Base-by-base conservation (phyloP, 768 basidiomycete species). In the Cytidiella melzeri region DNA sequence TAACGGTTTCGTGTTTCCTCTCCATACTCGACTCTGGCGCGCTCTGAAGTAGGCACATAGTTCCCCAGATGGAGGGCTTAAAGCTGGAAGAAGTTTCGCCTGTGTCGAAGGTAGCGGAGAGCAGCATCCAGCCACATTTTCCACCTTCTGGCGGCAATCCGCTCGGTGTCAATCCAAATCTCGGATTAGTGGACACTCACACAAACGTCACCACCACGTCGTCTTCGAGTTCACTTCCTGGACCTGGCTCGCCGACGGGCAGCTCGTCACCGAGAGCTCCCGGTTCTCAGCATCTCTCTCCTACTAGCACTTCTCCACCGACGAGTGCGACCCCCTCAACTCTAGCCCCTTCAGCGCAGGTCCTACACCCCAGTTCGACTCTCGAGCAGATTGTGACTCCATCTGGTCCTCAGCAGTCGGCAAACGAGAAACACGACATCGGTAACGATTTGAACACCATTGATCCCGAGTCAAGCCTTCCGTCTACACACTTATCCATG, bases 141-240 rank as follows among this genome's bases (percentile, higher is more conserved):
- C 23, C 39, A 27, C 19, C 39, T 20, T 20, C 47, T 48, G 47
- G 52, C 52, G 47, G 46, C 47, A 48, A 53, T 53, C 46, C 52
- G 26, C 46, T 53, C 47, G 52, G 52, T 47, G 30, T 21, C 51
- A 52, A 43, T 51, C 21, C 37, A 26, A 52, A 52, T 41, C 45
- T 41, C 12, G 41, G 28, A 23, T 41, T 34, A 43, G 41, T 15
- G 41, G 45, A 48, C 47, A 46, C 39, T 41, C 36, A 40, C 50
- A 15, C 43, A 36, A 38, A 36, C 41, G 20, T 20, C 30, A 28
- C 27, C 25, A 19, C 21, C 46, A 7, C 18, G 5, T 15, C 24
- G 25, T 48, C 41, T 19, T 38, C 36, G 13, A 43, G 23, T 11
- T 44, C 30, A 45, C 40, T 7, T 34, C 15, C 41, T 19, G 5